phyloP scores from a whole-genome alignment of 129 eudicot genomes.

The Pulicaria dysenterica region DNA sequence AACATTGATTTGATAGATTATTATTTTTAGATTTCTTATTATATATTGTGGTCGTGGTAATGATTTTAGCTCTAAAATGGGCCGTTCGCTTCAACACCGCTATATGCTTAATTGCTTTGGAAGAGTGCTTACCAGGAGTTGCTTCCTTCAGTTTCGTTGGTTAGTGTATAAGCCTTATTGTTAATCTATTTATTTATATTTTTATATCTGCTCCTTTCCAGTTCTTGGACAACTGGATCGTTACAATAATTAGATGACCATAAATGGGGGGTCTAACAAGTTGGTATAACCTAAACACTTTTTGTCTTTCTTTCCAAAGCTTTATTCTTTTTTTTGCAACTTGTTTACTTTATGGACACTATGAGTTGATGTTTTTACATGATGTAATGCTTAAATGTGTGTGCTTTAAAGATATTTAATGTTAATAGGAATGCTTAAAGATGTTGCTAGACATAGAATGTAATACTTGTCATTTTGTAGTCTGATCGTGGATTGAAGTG shows the following conservation, averaged over 20 bases:
- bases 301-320: no score
- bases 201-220: neutral
- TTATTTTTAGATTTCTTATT: no score
- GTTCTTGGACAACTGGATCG: neutral
- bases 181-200: no score
- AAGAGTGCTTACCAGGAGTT: conserved; percentile 47
- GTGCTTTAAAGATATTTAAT: no score
- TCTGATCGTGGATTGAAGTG: conserved; percentile 48
- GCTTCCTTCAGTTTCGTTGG: conserved; percentile 36
- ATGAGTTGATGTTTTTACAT: conserved; percentile 16
- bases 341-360: neutral
- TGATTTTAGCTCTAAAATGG: conserved; percentile 37
- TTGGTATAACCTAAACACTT: neutral
- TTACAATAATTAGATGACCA: neutral
- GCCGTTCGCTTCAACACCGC: conserved; percentile 43
- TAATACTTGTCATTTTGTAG: conserved; percentile 43
- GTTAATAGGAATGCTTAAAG: conserved; percentile 6
- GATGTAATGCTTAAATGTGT: conserved; percentile 5
- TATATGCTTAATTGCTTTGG: conserved; percentile 38
- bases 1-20: no score
- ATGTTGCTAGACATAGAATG: neutral
- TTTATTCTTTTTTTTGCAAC: no score
- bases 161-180: conserved; percentile 33
- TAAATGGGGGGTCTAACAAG: neutral
- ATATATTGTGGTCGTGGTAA: conserved; percentile 38